Evolutionary conservation across 2,329 filamentous ascomycete genomes (phyloP), one percentile per base, ranked within the genome.

Genomic region (Sporothrix dimorphospora): DNA sequence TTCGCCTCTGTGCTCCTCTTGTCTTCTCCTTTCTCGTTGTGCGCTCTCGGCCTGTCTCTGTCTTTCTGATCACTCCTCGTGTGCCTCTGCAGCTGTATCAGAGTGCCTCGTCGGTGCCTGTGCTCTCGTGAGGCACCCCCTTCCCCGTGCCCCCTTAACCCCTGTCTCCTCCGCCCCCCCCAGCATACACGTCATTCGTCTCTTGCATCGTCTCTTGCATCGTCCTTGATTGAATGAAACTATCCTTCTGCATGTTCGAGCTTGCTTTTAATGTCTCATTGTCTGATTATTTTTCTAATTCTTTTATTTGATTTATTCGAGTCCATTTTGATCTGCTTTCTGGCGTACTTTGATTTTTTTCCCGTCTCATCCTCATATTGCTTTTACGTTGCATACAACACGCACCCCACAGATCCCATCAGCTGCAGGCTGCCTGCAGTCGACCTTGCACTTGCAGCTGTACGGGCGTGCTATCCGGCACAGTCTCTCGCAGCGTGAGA

Each of bases 121-220:
- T 21, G 63, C 24, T 34, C 24, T 27, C n/a, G 2, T 27, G 42
- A n/a, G 63, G 63, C 63, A 34, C 16, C 38, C 21, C 59, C n/a
- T 42, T 19, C n/a, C 59, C 59, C 38, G 40, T 38, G 9, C 16
- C 59, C 38, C 42, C 63, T n/a, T 66, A 14, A 66, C 63, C 63
- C 63, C 63, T 66, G 59, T 27, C 59, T 45, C 21, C 11, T n/a
- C 55, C n/a, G 21, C n/a, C 61, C 61, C 61, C 61, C 24, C n/a
- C 63, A 34, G 42, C 19, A 67, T 51, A 67, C 65, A 67, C 65
- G 65, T 67, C 65, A 51, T 67, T 38, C 63, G 40, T 65, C 63
- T 30, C 63, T 34, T 49, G 40, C 42, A 49, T 30, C 34, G 57
- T 61, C 14, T 57, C 53, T 42, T 40, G 57, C 59, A 21, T 27